A percentile compares a stretch with the other conserved stretches of the same genome.
Evolutionary conservation across 768 basidiomycete genomes (phyloP).

Genomic region (Suillus sp.): DNA sequence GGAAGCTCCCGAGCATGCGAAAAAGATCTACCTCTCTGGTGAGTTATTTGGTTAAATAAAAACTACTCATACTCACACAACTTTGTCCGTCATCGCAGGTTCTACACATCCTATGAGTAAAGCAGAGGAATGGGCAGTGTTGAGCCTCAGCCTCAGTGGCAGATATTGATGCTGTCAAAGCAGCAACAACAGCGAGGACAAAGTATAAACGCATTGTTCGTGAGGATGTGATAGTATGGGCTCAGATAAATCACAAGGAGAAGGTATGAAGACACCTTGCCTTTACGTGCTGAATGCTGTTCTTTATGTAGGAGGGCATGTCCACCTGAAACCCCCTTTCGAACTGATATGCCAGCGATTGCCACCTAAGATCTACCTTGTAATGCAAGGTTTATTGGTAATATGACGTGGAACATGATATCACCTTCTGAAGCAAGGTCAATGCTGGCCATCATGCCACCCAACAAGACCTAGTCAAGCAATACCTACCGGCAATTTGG

Average conservation of each 20-base stretch:
- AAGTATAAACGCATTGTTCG: too few relatives aligned
- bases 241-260: too few relatives aligned
- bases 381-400: neutral
- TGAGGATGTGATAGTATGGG: too few relatives aligned
- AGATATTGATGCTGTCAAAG: too few relatives aligned
- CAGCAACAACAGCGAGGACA: too few relatives aligned
- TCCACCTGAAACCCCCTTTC: neutral
- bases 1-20: too few relatives aligned
- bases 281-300: neutral
- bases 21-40: neutral
- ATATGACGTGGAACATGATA: neutral
- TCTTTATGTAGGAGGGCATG: neutral
- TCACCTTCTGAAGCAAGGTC: neutral
- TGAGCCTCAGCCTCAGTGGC: too few relatives aligned
- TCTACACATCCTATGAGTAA: neutral
- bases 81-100: neutral
- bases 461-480: neutral
- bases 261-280: too few relatives aligned
- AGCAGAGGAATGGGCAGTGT: too few relatives aligned
- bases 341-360: neutral
- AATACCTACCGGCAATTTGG: neutral
- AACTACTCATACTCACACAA: neutral
- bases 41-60: neutral
- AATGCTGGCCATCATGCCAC: neutral
- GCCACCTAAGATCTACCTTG: neutral